Evolutionary conservation across 2,329 filamentous ascomycete species (phyloP).

Genomic region (Fusarium poae): DNA sequence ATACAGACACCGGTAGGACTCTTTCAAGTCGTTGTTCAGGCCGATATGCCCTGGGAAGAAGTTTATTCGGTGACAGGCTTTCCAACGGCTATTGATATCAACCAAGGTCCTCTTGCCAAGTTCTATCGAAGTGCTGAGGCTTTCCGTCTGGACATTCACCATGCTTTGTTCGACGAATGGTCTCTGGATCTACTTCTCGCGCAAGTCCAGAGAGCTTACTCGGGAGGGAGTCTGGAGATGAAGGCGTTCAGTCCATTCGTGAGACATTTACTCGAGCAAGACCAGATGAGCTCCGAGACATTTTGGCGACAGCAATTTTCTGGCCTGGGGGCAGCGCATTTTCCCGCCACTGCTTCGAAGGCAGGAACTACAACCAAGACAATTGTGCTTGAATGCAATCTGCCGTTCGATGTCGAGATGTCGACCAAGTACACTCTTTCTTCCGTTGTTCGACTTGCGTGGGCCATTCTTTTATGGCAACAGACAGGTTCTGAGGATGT

Average conservation of each 20-base stretch:
- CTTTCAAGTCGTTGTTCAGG: not conserved
- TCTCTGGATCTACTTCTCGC: not conserved
- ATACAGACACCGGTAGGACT: not conserved
- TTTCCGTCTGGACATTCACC: slow-evolving; percentile 1
- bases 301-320: slow-evolving; percentile 9
- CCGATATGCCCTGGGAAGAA: not conserved
- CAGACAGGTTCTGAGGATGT: slow-evolving; percentile 2
- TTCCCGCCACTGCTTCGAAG: not conserved
- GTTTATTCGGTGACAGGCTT: not conserved
- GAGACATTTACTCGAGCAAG: not conserved
- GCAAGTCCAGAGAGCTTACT: not conserved
- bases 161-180: slow-evolving; percentile 12
- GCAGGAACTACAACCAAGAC: not conserved
- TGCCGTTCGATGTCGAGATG: not conserved
- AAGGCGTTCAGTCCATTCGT: slow-evolving; percentile 3
- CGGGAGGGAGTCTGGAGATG: not conserved
- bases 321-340: not conserved
- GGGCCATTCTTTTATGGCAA: not conserved
- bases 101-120: not conserved
- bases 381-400: not conserved
- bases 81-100: not conserved
- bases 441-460: not conserved
- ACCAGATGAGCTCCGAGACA: not conserved
- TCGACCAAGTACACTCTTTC: slow-evolving; percentile 2
- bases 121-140: not conserved